Conservation (phyloP, 495 filamentous ascomycete species). For the Penicillium daleae region DNA sequence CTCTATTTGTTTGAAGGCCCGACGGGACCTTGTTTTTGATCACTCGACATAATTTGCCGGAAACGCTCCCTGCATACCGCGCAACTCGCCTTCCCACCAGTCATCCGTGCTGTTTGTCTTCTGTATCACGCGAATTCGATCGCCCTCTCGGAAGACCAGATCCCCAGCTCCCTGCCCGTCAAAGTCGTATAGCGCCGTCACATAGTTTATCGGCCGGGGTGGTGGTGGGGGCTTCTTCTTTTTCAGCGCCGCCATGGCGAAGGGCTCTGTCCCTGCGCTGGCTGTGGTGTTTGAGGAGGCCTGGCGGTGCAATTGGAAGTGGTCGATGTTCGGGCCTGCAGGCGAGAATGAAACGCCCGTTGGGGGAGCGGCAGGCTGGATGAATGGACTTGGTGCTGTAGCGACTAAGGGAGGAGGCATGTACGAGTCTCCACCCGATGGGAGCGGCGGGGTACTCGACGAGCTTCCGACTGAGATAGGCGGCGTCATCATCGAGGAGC, state of each 20-base stretch:
- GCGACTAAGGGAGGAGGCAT: conserved; percentile 15
- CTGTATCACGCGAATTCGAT: conserved; percentile 80
- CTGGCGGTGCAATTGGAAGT: conserved; percentile 50
- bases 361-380: conserved; percentile 19
- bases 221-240: conserved; percentile 72
- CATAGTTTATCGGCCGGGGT: conserved; percentile 61
- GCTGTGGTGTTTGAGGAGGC: conserved; percentile 36
- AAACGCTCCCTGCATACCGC: conserved; percentile 75
- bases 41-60: conserved; percentile 82
- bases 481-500: conserved; percentile 25
- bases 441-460: conserved; percentile 31
- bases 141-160: conserved; percentile 80
- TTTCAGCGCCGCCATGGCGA: conserved; percentile 38
- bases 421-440: conserved; percentile 26
- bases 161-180: conserved; percentile 73
- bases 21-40: too few species aligned
- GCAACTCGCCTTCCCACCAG: conserved; percentile 93
- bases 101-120: conserved; percentile 87
- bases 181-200: conserved; percentile 83
- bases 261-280: conserved; percentile 11
- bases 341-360: conserved; percentile 30
- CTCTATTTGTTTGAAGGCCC: too few species aligned
- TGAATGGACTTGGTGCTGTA: conserved; percentile 10
- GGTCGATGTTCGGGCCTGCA: conserved; percentile 46
- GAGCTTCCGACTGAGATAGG: conserved; percentile 26